Conservation (phyloP, 768 basidiomycete genomes). For the Suillus paluster region DNA sequence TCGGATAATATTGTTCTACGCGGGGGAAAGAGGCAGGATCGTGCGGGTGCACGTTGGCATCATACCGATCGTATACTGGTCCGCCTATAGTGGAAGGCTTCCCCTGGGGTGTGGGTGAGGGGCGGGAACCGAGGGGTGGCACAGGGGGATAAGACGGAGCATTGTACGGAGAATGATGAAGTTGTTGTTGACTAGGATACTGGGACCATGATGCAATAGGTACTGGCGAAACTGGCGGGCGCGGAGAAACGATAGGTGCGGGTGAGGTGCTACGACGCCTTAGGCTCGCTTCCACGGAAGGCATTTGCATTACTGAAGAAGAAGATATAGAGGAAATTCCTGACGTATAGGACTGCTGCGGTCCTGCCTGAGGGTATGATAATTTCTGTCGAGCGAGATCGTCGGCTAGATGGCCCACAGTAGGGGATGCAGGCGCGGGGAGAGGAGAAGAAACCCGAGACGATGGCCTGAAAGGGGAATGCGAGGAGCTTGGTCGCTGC, state of each 20-base stretch:
- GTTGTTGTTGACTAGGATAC: conserved; percentile 4
- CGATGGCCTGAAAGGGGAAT: not conserved
- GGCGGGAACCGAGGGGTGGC: not conserved
- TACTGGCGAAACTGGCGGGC: conserved; percentile 14
- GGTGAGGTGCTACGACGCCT: conserved; percentile 13
- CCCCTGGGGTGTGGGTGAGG: not conserved
- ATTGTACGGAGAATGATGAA: conserved; percentile 7
- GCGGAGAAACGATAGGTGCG: conserved; percentile 22
- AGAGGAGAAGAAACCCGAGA: not conserved
- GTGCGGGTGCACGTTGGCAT: not conserved
- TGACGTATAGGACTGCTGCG: not conserved
- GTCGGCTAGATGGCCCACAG: conserved; percentile 38
- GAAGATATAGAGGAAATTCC: conserved; percentile 48
- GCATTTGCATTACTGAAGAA: conserved; percentile 44
- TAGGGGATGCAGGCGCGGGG: conserved; percentile 3
- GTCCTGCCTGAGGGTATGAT: conserved; percentile 21
- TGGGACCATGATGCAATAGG: not conserved
- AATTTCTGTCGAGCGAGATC: conserved; percentile 45
- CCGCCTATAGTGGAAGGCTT: conserved; percentile 4
- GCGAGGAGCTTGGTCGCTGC: conserved; percentile 8
- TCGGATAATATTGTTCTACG: conserved; percentile 6
- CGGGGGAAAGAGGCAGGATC: not conserved
- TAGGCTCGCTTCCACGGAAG: conserved; percentile 21
- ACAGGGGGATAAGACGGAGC: not conserved
- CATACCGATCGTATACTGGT: not conserved